phyloP scores from a whole-genome alignment of 129 eudicot genomes.

The Mikania micrantha region DNA sequence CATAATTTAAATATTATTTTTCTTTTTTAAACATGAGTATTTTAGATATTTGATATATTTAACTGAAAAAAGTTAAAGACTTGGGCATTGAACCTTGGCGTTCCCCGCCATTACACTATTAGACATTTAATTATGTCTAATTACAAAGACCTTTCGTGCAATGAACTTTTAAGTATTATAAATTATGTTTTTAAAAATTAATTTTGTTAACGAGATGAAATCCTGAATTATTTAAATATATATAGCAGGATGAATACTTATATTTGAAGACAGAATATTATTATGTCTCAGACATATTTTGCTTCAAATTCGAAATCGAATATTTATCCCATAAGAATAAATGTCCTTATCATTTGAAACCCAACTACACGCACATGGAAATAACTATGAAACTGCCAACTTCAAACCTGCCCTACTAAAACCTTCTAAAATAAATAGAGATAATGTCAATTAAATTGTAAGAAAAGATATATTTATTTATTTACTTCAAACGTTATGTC shows the following conservation, averaged over 20 bases:
- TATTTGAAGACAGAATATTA: not conserved
- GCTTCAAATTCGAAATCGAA: not conserved
- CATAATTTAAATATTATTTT: too few species aligned
- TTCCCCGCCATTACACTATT: too few species aligned
- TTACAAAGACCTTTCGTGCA: too few species aligned
- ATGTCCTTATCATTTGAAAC: not conserved
- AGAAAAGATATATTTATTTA: not conserved
- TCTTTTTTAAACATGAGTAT: too few species aligned
- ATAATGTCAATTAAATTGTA: not conserved
- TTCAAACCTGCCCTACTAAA: not conserved
- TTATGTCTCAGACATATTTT: not conserved
- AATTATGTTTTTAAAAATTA: not conserved
- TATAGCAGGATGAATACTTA: too few species aligned
- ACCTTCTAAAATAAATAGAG: not conserved
- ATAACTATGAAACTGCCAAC: not conserved
- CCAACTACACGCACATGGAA: constrained; percentile 7
- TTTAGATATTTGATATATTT: too few species aligned
- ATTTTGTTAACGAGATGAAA: not conserved
- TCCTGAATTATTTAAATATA: not conserved
- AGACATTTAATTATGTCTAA: too few species aligned
- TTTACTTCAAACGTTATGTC: too few species aligned
- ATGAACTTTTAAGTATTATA: not conserved
- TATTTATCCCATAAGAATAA: not conserved
- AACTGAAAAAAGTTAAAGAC: too few species aligned
- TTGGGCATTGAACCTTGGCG: too few species aligned